Conservation (phyloP, 176 grass and related monocot species). For the Puya raimondii region DNA sequence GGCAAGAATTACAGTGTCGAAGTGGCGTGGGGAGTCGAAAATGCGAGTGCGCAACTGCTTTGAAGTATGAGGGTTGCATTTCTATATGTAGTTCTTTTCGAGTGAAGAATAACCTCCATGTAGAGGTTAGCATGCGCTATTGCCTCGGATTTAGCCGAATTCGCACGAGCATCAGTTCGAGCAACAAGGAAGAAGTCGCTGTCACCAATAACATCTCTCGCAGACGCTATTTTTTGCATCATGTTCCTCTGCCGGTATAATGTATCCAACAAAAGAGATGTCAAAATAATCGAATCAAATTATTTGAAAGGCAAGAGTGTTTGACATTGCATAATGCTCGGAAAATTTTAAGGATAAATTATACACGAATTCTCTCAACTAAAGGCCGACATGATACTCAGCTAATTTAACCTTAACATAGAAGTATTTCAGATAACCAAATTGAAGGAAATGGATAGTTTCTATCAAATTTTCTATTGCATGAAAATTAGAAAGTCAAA, state of each 20-base stretch:
- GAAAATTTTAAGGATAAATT: not conserved
- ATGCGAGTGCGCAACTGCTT: too few relatives aligned
- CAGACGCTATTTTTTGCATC: conserved; percentile 40
- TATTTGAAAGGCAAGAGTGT: not conserved
- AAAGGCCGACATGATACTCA: too few relatives aligned
- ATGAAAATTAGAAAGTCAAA: not conserved
- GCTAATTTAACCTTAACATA: too few relatives aligned
- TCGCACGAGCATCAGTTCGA: conserved; percentile 39
- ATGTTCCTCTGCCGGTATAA: conserved; percentile 39
- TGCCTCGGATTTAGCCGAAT: conserved; percentile 20
- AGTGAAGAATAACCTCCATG: conserved; percentile 28
- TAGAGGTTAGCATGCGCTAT: conserved; percentile 44
- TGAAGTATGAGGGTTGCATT: too few relatives aligned
- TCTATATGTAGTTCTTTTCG: not conserved
- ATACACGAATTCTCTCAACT: too few relatives aligned
- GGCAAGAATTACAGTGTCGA: too few relatives aligned
- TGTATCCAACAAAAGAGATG: not conserved
- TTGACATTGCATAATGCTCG: not conserved
- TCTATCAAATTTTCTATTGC: not conserved
- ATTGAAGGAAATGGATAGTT: too few relatives aligned
- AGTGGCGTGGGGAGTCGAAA: too few relatives aligned
- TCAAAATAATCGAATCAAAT: not conserved
- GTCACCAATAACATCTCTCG: conserved; percentile 32
- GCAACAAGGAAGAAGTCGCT: conserved; percentile 41
- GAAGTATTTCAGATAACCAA: too few relatives aligned